These are phyloP conservation scores for Metschnikowia proteae DNA, from an alignment of 805 yeast genomes.

Conservation along the genomic window DNA sequence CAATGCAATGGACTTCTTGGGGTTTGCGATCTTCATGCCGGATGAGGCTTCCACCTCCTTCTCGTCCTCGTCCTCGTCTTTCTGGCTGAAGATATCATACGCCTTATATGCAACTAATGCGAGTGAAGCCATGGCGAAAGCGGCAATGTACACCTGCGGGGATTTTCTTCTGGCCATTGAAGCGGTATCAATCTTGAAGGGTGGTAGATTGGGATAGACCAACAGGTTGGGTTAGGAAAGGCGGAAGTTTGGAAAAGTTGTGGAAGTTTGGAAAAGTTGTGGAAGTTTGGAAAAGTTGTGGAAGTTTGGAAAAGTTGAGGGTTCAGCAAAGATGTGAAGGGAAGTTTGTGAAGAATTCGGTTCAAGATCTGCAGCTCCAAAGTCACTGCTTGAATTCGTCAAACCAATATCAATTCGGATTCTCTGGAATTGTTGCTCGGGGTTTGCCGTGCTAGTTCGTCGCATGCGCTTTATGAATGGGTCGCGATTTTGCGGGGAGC, in stretches of 20 bases:
- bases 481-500: neutral
- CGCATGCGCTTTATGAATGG: neutral
- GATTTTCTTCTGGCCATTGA: conserved; percentile 20
- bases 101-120: conserved; percentile 33
- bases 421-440: neutral
- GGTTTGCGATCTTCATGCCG: conserved; percentile 14
- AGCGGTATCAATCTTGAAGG: no score
- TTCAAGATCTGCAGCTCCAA: no score
- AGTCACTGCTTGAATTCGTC: no score
- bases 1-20: conserved; percentile 36
- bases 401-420: no score
- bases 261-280: no score
- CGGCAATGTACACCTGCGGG: conserved; percentile 30
- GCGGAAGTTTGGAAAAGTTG: no score
- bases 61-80: neutral
- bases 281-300: no score
- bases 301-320: no score
- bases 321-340: no score
- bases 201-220: no score
- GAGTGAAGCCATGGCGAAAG: conserved; percentile 34
- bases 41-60: conserved; percentile 1
- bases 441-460: neutral
- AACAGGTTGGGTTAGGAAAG: no score
- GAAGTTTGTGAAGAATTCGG: no score
- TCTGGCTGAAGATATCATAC: conserved; percentile 20